Evolutionary conservation across 2,329 filamentous ascomycete genomes (phyloP).

Genomic region (Neonectria ditissima): DNA sequence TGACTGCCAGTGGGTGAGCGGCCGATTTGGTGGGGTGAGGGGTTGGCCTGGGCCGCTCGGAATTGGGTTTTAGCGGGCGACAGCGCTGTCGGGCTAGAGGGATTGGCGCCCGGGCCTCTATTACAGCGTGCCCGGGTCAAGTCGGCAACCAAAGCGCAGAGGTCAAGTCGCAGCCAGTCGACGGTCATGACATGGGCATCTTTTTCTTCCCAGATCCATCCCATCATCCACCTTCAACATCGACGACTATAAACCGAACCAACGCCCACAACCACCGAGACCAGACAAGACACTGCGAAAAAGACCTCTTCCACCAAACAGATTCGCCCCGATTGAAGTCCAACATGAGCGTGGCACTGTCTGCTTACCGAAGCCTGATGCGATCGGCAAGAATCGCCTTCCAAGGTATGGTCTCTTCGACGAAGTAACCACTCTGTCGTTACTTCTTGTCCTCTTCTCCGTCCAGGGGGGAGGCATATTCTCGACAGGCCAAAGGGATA

Average conservation of each 20-base stretch:
- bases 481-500: background rate
- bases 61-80: background rate
- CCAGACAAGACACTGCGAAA: background rate
- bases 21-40: constrained; percentile 40
- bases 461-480: background rate
- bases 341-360: constrained; percentile 68
- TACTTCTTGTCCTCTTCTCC: background rate
- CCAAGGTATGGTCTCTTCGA: constrained; percentile 66
- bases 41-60: background rate
- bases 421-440: background rate
- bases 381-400: constrained; percentile 88
- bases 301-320: background rate
- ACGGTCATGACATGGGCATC: background rate
- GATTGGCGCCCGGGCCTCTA: background rate
- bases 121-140: background rate
- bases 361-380: constrained; percentile 84
- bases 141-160: background rate
- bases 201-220: constrained; percentile 18
- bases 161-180: background rate
- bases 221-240: background rate
- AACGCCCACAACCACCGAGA: background rate
- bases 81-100: constrained; percentile 1
- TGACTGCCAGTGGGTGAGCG: constrained; percentile 5
- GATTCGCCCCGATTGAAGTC: background rate
- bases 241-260: background rate